Base-by-base conservation (phyloP, 768 basidiomycete species). In the Kockovaella imperatae region DNA sequence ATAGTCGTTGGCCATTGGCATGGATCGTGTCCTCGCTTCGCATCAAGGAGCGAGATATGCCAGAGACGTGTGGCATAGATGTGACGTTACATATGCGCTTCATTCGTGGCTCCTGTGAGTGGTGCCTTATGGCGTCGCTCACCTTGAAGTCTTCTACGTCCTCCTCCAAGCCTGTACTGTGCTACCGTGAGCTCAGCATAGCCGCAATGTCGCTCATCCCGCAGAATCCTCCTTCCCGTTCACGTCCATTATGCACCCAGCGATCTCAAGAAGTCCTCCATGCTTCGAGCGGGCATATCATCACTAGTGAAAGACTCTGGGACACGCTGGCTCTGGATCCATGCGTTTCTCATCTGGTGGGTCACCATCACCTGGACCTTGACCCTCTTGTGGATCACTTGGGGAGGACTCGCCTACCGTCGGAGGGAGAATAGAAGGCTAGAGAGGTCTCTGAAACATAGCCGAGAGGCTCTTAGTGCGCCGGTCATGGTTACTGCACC, bases 141-240 rank as follows among this genome's bases (percentile, higher is more conserved):
- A n/a, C n/a, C n/a, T n/a, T n/a, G n/a, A n/a, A 69, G 64, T 70
- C 47, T 68, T 64, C 46, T 70, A 68, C 45, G 59, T 64, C 3
- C 43, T 64, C 15, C 43, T 70, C 8, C 67, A 67, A 32, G 47
- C 54, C 21, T 25, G 48, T 20, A 48, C 62, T 1, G 53, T 67
- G 42, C 39, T 64, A 18, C 65, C 65, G 50, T 62, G 39, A 42
- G 60, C 56, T 8, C 28, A 1, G 4, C 29, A 5, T 5, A 24
- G 21, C 41, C 25, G 26, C 45, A 17, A 32, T 43, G 17, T 43
- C 21, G 36, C 13, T 10, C 36, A 13, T 21, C 10, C 10, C 36
- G 18, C 29, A 68, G 57, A 13, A 56, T 71, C 35, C 60, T 71
- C 17, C 42, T 68, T 24, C 67, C 69, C 3, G 43, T 71, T 7